Percentiles rank a stretch among this genome's conserved stretches.
These are phyloP conservation scores for Aspergillus caelatus DNA, from an alignment of 2,329 filamentous ascomycete genomes.

Conservation along the genomic window DNA sequence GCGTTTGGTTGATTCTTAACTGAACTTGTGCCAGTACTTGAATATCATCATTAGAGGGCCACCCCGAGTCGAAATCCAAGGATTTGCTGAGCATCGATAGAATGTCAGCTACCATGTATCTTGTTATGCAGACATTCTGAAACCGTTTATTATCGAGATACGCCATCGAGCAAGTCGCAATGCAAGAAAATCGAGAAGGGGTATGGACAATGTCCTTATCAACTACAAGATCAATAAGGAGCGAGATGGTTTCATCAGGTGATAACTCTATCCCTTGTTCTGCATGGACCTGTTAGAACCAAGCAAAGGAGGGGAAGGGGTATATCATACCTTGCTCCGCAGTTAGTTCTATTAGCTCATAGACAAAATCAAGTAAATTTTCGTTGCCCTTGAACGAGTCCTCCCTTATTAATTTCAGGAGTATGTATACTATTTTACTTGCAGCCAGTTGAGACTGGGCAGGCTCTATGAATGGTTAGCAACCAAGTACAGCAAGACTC, in stretches of 20 bases:
- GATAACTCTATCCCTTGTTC: constrained; percentile 38
- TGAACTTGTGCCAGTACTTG: constrained; percentile 38
- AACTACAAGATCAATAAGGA: constrained; percentile 38
- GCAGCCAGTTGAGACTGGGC: constrained; percentile 42
- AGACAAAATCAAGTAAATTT: constrained; percentile 39
- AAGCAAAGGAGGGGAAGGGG: background rate
- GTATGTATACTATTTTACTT: constrained; percentile 40
- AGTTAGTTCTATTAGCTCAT: constrained; percentile 44
- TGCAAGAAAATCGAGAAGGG: constrained; percentile 34
- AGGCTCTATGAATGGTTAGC: constrained; percentile 37
- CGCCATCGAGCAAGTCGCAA: constrained; percentile 36
- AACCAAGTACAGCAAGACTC: background rate
- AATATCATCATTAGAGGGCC: constrained; percentile 36
- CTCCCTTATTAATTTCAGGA: constrained; percentile 39
- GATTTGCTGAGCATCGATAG: constrained; percentile 37
- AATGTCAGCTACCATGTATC: constrained; percentile 34
- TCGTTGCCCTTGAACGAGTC: constrained; percentile 34
- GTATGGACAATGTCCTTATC: constrained; percentile 27
- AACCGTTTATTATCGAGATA: constrained; percentile 44
- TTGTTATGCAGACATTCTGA: constrained; percentile 39
- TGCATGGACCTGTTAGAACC: constrained; percentile 20
- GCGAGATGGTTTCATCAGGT: constrained; percentile 38
- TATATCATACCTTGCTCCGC: constrained; percentile 41
- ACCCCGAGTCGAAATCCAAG: constrained; percentile 28
- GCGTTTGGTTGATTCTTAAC: constrained; percentile 43